phyloP scores from a whole-genome alignment of 2,329 filamentous ascomycete species.

The Xylariaceae sp. region DNA sequence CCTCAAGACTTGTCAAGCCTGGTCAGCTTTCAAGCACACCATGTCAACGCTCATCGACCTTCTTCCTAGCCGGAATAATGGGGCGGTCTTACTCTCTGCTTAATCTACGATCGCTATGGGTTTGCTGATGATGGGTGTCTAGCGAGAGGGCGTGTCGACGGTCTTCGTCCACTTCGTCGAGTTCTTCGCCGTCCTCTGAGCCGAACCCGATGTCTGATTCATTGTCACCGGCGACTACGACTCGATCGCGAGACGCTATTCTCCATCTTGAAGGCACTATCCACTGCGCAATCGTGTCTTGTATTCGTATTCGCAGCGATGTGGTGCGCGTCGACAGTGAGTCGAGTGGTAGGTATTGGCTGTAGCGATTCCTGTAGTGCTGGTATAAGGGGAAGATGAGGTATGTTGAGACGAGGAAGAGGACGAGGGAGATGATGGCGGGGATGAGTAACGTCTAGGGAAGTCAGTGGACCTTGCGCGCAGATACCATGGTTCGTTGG shows the following conservation, averaged over 20 bases:
- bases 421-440: conserved; percentile 64
- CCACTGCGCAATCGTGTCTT: conserved; percentile 38
- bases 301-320: conserved; percentile 52
- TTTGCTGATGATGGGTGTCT: conserved; percentile 33
- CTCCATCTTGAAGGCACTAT: conserved; percentile 49
- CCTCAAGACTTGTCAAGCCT: conserved; percentile 53
- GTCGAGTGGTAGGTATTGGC: conserved; percentile 70
- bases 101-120: conserved; percentile 58
- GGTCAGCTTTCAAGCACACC: conserved; percentile 19
- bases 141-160: conserved; percentile 42
- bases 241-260: conserved; percentile 37
- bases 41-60: not conserved
- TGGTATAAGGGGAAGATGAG: conserved; percentile 67
- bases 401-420: conserved; percentile 67
- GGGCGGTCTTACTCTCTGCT: conserved; percentile 64
- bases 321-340: conserved; percentile 57
- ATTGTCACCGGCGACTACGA: conserved; percentile 39
- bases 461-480: conserved; percentile 7
- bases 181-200: conserved; percentile 68
- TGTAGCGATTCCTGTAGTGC: conserved; percentile 67
- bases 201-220: conserved; percentile 51
- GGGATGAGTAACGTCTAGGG: conserved; percentile 67
- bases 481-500: not conserved
- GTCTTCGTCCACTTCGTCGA: conserved; percentile 57
- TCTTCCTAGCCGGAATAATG: conserved; percentile 2